A percentile compares a stretch with the other conserved stretches of the same genome.
phyloP scores from a whole-genome alignment of 176 grass and related monocot genomes.

The Musa schizocarpa region DNA sequence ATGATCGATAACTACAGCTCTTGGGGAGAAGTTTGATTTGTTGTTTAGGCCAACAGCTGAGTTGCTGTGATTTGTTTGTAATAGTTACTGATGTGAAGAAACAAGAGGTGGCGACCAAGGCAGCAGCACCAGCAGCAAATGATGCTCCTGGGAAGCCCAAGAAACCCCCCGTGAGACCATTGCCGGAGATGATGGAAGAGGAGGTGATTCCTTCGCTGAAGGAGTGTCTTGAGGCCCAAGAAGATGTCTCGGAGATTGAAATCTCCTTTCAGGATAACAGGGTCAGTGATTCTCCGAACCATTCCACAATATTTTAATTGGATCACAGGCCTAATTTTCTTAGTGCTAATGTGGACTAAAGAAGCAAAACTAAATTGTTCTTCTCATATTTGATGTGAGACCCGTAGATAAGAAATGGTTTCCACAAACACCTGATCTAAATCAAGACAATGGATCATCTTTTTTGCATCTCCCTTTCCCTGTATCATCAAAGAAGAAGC shows the following conservation, averaged over 20 bases:
- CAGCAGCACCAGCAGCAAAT: constrained; percentile 2
- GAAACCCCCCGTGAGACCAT: constrained; percentile 44
- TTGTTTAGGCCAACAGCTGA: too few relatives aligned
- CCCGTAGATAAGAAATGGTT: too few relatives aligned
- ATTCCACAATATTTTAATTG: too few relatives aligned
- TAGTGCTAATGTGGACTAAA: too few relatives aligned
- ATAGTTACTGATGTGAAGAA: constrained; percentile 26
- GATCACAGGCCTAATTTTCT: too few relatives aligned
- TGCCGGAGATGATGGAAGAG: constrained; percentile 90
- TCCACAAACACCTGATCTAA: too few relatives aligned
- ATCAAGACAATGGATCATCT: too few relatives aligned
- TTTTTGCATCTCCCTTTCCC: too few relatives aligned
- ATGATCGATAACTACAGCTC: too few relatives aligned
- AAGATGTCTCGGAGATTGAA: constrained; percentile 61
- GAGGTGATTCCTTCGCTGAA: constrained; percentile 12
- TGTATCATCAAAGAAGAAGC: not conserved
- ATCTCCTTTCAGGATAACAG: constrained; percentile 78
- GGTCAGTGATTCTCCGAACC: constrained; percentile 31
- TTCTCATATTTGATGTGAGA: too few relatives aligned
- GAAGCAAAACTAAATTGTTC: too few relatives aligned
- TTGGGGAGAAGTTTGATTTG: too few relatives aligned
- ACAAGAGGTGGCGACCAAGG: constrained; percentile 18
- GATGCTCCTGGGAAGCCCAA: constrained; percentile 42
- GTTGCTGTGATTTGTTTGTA: not conserved
- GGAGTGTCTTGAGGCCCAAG: constrained; percentile 50